Evolutionary conservation across 257 asterid species (phyloP).

Genomic region (Forsythia suspensa): DNA sequence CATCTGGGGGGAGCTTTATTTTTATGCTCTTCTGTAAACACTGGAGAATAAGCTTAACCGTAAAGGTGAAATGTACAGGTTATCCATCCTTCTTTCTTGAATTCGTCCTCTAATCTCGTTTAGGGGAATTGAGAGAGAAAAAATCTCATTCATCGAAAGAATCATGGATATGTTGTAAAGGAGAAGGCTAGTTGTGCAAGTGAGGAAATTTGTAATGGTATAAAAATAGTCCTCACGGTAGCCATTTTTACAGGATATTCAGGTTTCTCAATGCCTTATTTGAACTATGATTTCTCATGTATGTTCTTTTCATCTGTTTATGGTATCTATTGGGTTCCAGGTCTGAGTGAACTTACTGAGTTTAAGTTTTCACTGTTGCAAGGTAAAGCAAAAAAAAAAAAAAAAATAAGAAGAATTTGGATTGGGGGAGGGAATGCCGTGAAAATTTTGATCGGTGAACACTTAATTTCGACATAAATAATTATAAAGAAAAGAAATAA

Average conservation of each 20-base stretch:
- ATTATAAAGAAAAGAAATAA: neutral
- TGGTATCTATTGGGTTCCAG: neutral
- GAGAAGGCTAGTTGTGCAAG: neutral
- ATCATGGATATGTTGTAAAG: neutral
- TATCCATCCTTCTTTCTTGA: neutral
- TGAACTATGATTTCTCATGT: neutral
- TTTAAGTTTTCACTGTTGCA: too few species aligned
- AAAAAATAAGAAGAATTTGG: too few species aligned
- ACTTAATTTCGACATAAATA: neutral
- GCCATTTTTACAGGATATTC: neutral
- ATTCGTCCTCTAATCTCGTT: neutral
- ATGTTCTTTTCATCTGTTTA: too few species aligned
- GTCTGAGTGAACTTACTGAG: too few species aligned
- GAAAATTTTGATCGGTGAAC: neutral
- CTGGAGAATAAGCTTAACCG: constrained; percentile 16
- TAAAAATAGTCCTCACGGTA: neutral
- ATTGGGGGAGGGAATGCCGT: too few species aligned
- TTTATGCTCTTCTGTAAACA: constrained; percentile 18
- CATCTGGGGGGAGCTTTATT: constrained; percentile 4
- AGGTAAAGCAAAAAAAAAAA: too few species aligned
- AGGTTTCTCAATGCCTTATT: neutral
- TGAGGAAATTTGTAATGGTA: constrained; percentile 9
- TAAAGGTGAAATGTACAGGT: constrained; percentile 37
- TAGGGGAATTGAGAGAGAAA: neutral
- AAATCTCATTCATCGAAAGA: neutral